Conservation (phyloP, 176 grass and related monocot genomes). For the Chloris gayana region DNA sequence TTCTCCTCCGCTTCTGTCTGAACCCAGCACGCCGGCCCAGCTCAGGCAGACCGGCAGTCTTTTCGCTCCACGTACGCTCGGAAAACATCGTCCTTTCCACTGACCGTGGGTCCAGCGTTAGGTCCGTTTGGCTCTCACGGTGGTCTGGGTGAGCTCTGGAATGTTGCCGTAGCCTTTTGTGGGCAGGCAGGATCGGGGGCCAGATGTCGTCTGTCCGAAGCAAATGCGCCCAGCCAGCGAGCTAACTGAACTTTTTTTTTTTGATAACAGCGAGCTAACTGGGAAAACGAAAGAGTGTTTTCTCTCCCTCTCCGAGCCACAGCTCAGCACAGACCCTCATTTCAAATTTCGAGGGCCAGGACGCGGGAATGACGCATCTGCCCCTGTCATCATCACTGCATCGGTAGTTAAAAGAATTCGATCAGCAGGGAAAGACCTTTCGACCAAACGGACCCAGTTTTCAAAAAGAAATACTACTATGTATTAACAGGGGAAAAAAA, state of each 20-base stretch:
- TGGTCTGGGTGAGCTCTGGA: fast-evolving
- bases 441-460: too few species aligned
- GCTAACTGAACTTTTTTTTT: not conserved
- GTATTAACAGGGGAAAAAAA: too few species aligned
- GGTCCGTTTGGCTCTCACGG: not conserved
- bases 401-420: not conserved
- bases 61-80: not conserved
- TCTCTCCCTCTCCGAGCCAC: not conserved
- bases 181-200: fast-evolving
- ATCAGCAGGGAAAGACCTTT: too few species aligned
- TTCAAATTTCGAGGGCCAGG: slow-evolving; percentile 17
- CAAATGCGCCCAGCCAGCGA: not conserved
- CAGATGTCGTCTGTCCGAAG: slow-evolving; percentile 25
- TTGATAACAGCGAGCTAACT: too few species aligned
- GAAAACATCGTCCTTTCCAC: fast-evolving
- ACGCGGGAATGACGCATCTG: not conserved
- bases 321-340: not conserved
- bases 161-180: not conserved
- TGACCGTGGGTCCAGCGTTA: not conserved
- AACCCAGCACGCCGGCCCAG: not conserved
- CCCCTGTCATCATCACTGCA: not conserved
- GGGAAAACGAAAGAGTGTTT: not conserved
- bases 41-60: not conserved
- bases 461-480: too few species aligned
- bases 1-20: not conserved